Percentiles rank a stretch among this genome's conserved stretches.
These are phyloP conservation scores for Acanthamoeba culbertsoni DNA, from an alignment of 208 protist genomes.

Conservation along the genomic window DNA sequence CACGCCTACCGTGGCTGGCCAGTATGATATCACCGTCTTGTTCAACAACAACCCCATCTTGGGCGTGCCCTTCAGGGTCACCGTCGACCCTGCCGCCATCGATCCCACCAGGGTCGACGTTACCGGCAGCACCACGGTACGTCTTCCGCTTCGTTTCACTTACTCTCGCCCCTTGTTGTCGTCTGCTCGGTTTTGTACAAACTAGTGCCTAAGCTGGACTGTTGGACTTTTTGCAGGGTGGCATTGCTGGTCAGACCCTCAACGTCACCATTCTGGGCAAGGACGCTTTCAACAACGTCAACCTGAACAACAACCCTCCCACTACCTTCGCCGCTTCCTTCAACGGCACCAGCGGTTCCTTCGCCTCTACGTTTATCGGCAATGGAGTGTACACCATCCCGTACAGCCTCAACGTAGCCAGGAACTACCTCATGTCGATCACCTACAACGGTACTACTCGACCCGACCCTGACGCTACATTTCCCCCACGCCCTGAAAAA, in stretches of 20 bases:
- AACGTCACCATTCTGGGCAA: neutral
- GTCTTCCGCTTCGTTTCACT: too few relatives aligned
- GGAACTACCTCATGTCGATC: neutral
- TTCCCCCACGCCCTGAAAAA: too few relatives aligned
- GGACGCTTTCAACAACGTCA: neutral
- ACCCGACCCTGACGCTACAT: too few relatives aligned
- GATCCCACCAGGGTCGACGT: neutral
- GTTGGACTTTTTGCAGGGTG: neutral
- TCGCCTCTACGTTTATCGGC: neutral
- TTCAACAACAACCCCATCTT: neutral
- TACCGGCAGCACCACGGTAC: neutral
- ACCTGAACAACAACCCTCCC: neutral
- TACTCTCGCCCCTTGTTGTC: too few relatives aligned
- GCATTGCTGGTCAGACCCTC: neutral
- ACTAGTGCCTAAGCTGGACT: too few relatives aligned
- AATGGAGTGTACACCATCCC: neutral
- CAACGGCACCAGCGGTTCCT: neutral
- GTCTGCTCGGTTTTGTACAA: too few relatives aligned
- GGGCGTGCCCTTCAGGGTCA: neutral
- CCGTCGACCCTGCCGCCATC: neutral
- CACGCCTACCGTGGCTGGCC: neutral
- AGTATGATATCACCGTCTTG: neutral
- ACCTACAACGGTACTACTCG: conserved; percentile 30
- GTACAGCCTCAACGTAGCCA: neutral
- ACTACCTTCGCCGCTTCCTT: neutral